A percentile compares a stretch with the other conserved stretches of the same genome.
Evolutionary conservation across 2,329 filamentous ascomycete species (phyloP).

Genomic region (Diaporthe sp.): DNA sequence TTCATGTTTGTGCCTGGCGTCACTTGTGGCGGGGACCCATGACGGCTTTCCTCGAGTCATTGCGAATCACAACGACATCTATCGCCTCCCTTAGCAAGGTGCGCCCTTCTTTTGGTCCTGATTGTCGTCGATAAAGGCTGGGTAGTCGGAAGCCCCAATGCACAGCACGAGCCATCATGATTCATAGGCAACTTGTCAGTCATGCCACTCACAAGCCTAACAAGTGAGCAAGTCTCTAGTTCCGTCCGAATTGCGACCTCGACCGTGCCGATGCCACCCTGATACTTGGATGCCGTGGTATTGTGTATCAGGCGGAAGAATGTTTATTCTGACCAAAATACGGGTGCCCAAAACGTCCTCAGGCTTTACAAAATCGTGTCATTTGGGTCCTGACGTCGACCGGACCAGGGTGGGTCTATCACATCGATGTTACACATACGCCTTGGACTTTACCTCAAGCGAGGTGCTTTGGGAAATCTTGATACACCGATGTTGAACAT

Average conservation of each 20-base stretch:
- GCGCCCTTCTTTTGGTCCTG: not conserved
- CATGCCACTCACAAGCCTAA: not conserved
- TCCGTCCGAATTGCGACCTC: not conserved
- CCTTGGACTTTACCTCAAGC: not conserved
- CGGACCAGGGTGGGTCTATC: not conserved
- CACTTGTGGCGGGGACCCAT: not conserved
- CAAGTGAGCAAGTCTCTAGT: not conserved
- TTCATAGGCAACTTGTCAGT: not conserved
- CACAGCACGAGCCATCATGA: not conserved
- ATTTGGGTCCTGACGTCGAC: not conserved
- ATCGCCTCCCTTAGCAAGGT: not conserved
- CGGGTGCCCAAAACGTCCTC: not conserved
- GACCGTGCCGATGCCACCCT: constrained; percentile 1
- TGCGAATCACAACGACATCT: not conserved
- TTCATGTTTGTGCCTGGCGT: not conserved
- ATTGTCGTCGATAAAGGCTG: not conserved
- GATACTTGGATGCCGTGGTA: not conserved
- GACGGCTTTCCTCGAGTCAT: not conserved
- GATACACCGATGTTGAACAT: not conserved
- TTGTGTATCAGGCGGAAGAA: not conserved
- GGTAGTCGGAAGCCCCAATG: not conserved
- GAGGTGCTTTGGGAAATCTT: not conserved
- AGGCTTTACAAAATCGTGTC: not conserved
- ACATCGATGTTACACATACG: not conserved
- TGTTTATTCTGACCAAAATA: not conserved